Percentiles rank a stretch among this genome's conserved stretches.
Conservation (phyloP, 108 stramenopile species). For the Fragilariopsis cylindrus region DNA sequence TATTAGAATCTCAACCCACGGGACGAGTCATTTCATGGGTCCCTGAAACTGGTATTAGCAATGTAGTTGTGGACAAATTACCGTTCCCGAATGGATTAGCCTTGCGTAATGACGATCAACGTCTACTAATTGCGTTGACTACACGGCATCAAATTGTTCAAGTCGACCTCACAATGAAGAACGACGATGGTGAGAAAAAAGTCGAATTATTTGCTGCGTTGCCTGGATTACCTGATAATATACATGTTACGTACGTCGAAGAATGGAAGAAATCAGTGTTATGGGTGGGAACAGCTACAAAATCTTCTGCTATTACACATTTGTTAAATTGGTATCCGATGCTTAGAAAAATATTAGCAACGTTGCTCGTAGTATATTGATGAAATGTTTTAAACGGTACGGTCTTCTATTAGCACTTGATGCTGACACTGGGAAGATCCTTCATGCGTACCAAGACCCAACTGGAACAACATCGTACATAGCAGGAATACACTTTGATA, state of each 20-base stretch:
- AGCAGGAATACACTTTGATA: constrained; percentile 6
- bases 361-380: not conserved
- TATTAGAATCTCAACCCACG: not conserved
- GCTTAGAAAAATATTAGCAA: not conserved
- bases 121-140: not conserved
- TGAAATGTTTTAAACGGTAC: not conserved
- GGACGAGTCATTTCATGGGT: constrained; percentile 1
- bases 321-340: not conserved
- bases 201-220: not conserved
- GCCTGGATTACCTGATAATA: constrained; percentile 8
- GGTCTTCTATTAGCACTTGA: constrained; percentile 6
- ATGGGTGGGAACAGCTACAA: constrained; percentile 7
- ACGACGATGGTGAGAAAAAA: not conserved
- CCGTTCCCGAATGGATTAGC: constrained; percentile 5
- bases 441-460: constrained; percentile 9
- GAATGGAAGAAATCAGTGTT: constrained; percentile 11
- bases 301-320: not conserved
- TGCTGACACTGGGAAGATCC: not conserved
- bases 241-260: not conserved
- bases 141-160: constrained; percentile 8
- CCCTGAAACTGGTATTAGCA: constrained; percentile 2
- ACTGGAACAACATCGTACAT: constrained; percentile 5
- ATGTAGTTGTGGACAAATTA: not conserved
- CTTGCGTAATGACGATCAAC: not conserved
- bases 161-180: not conserved